Percentiles rank a stretch among this genome's conserved stretches.
Conservation (phyloP, 2,329 filamentous ascomycete species). For the Apiospora aurea region DNA sequence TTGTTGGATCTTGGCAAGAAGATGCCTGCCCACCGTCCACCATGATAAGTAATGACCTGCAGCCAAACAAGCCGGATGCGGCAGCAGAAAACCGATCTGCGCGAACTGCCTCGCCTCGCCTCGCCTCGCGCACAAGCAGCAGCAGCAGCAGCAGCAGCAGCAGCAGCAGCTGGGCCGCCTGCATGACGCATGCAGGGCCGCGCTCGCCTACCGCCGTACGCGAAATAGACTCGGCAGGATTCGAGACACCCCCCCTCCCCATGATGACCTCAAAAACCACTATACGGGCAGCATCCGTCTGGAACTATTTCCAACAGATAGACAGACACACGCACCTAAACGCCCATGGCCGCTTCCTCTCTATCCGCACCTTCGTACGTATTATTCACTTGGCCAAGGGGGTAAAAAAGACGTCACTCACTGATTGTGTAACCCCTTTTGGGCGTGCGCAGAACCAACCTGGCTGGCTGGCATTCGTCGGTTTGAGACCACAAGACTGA, state of each 20-base stretch:
- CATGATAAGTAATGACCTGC: background rate
- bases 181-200: slow-evolving; percentile 15
- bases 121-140: background rate
- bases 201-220: background rate
- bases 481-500: background rate
- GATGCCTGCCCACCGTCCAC: background rate
- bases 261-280: background rate
- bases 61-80: slow-evolving; percentile 1
- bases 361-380: slow-evolving; percentile 1
- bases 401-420: background rate
- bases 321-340: background rate
- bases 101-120: background rate
- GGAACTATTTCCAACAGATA: background rate
- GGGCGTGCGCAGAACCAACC: background rate
- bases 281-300: background rate
- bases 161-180: background rate
- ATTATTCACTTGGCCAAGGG: background rate
- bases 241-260: background rate
- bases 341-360: background rate
- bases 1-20: background rate
- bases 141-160: background rate
- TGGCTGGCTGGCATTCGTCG: background rate
- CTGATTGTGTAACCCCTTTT: background rate
- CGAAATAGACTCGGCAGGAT: background rate
- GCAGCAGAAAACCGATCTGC: background rate